Evolutionary conservation across 1,139 yeast species (phyloP), one percentile per base, ranked within the genome.

Genomic region (Pichia sp.): DNA sequence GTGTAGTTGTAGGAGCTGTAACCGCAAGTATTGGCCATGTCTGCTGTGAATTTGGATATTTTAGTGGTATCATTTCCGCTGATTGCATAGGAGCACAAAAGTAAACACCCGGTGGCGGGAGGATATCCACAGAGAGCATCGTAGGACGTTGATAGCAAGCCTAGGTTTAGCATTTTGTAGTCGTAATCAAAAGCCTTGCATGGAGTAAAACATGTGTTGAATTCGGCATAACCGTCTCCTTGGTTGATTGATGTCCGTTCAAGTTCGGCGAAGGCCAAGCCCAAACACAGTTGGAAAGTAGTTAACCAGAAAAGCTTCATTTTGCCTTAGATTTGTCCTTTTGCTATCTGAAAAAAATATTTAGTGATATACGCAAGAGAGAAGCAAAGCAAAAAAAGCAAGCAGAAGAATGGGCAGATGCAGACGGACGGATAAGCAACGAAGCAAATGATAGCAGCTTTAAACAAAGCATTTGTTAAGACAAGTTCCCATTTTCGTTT

Each of bases 51-150:
- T 7, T 36, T 51, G 8, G 58, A 48, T 36, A 60, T 30, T 2
- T 46, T 43, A 1, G 55, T 50, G 5, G 50, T 46, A 36, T 56
- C 59, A 33, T 55, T 54, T 6, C 52, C 56, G 4, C 62, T 52
- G 24, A 58, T 16, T 7, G 55, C 57, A 6, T 58, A 54, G 6
- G 64, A 53, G 56, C 73, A 70, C 6, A 61, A 24, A 38, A 69
- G 50, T 8, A 65, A 43, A 1, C 67, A 55, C 9, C 70, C 71
- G 34, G 64, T 46, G 10, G 61, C 63, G 1, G 69, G 67, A 9
- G 64, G 64, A 53, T 67, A 63, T 7, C 53, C 55, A 53, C 67
- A 64, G 30, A 54, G 31, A 6, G 53, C 48, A 43, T 57, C 60
- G 42, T 61, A 63, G 20, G 43, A 61, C 2, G 29, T 5, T 9